A percentile compares a stretch with the other conserved stretches of the same genome.
phyloP scores from a whole-genome alignment of 23 red algal genomes.

The Gracilaria domingensis region DNA sequence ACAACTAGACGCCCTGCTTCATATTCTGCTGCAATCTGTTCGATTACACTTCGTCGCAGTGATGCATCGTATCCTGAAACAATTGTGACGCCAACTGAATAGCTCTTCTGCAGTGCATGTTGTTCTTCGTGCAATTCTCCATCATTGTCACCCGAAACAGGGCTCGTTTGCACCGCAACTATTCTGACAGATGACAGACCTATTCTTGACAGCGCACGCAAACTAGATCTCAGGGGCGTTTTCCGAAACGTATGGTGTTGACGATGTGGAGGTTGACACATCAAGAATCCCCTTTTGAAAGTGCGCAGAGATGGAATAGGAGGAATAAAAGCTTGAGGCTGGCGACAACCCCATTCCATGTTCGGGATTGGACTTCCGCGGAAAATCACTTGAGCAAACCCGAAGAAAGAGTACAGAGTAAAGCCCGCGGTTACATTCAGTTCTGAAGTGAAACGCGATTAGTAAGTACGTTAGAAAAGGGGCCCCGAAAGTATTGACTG shows the following conservation, averaged over 20 bases:
- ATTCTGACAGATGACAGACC: background rate
- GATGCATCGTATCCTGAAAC: constrained; percentile 59
- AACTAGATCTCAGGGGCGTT: constrained; percentile 19
- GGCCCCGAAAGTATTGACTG: background rate
- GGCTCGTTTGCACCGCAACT: constrained; percentile 53
- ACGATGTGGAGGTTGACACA: constrained; percentile 21
- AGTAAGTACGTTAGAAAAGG: background rate
- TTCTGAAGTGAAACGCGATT: background rate
- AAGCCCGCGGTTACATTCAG: background rate
- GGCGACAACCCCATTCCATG: constrained; percentile 3
- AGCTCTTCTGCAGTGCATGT: constrained; percentile 50
- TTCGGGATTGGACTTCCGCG: background rate
- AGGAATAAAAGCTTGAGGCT: constrained; percentile 11
- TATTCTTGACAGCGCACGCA: constrained; percentile 5
- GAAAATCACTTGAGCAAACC: background rate
- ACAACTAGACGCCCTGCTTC: constrained; percentile 62
- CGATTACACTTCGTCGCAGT: constrained; percentile 43
- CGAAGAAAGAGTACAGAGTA: too few relatives aligned
- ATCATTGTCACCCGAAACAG: constrained; percentile 69
- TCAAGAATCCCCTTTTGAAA: background rate
- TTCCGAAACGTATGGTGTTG: constrained; percentile 30
- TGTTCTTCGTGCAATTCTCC: constrained; percentile 50
- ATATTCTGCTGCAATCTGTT: constrained; percentile 48
- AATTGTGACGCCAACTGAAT: constrained; percentile 66
- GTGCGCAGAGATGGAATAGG: background rate